Base-by-base conservation (phyloP, 2,329 filamentous ascomycete species). In the Colletotrichum sp. region DNA sequence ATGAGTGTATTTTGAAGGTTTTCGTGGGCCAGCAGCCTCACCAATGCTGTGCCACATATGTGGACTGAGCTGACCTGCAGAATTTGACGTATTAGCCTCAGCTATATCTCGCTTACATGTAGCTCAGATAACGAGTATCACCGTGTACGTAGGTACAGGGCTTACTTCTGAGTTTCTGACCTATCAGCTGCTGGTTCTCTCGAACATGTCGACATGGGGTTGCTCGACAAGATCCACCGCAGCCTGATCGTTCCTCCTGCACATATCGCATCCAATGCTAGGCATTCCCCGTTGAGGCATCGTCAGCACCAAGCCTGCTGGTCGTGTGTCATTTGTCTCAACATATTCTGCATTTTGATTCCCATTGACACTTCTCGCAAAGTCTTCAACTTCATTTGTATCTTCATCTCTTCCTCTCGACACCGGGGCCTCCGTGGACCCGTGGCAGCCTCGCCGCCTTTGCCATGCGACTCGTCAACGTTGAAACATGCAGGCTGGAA, bases 391-490 rank as follows among this genome's bases (percentile, higher is more conserved):
- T 48, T 13, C 10, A 7, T 52, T 4, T 7, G 43, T 3, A 48
- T 2, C 10, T 0, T 0, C n/a, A 0, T 1, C 4, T 2, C 43
- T 52, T 52, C 43, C 43, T 12, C 6, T 21, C 43, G 43, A 52
- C 2, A 4, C 2, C 3, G n/a, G 10, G 4, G 43, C 2, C 10
- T 21, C 0, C n/a, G n/a, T 52, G 3, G 3, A 1, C 1, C n/a
- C n/a, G n/a, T 52, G 43, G n/a, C 3, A 24, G 6, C 10, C 10
- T 3, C 1, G 10, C 4, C n/a, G 43, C 1, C 15, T 10, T 6
- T 12, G 6, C 16, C 1, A 59, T 59, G 55, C 21, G 55, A 18
- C 55, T 59, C 21, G 2, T 59, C 21, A 28, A 59, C 15, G 55
- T 28, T 2, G 5, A 28, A 16, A 6, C 55, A 24, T 5, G 24